Conservation (phyloP, 2,329 filamentous ascomycete genomes). For the Cladosporium colombiae region DNA sequence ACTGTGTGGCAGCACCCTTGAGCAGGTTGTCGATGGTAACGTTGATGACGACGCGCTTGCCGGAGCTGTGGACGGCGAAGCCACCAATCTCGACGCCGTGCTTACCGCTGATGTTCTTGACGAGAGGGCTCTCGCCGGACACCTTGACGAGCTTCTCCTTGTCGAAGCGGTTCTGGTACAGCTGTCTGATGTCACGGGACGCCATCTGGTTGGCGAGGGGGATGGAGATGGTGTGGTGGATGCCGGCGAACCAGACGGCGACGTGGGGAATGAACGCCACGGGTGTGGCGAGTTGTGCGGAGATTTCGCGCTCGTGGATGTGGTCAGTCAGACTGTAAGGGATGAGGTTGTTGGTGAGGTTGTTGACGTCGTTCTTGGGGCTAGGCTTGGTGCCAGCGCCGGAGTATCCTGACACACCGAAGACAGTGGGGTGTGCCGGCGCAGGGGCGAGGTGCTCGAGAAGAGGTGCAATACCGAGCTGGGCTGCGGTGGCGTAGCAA, state of each 20-base stretch:
- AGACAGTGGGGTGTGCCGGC: constrained; percentile 72
- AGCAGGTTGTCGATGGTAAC: constrained; percentile 91
- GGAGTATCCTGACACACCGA: constrained; percentile 91
- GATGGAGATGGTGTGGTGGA: constrained; percentile 87
- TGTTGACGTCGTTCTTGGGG: constrained; percentile 86
- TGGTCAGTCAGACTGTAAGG: constrained; percentile 91
- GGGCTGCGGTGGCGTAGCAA: constrained; percentile 91
- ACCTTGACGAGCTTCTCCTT: constrained; percentile 95
- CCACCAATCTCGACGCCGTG: constrained; percentile 93
- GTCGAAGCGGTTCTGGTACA: constrained; percentile 95
- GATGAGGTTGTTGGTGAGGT: constrained; percentile 83
- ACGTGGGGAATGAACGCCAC: constrained; percentile 93
- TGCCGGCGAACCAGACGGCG: constrained; percentile 95
- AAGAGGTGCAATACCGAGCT: constrained; percentile 83
- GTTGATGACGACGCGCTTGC: constrained; percentile 91
- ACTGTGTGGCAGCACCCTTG: constrained; percentile 92
- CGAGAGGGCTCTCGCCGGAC: constrained; percentile 79
- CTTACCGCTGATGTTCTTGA: constrained; percentile 80
- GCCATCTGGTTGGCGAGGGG: constrained; percentile 84
- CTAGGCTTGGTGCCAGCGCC: constrained; percentile 93
- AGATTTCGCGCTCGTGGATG: constrained; percentile 92
- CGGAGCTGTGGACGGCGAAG: constrained; percentile 87
- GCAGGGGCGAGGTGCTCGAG: constrained; percentile 67
- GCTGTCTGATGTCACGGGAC: constrained; percentile 85
- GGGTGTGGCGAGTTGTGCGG: constrained; percentile 68